These are phyloP conservation scores for Eruca vesicaria DNA, from an alignment of 441 rosid genomes.

Conservation along the genomic window DNA sequence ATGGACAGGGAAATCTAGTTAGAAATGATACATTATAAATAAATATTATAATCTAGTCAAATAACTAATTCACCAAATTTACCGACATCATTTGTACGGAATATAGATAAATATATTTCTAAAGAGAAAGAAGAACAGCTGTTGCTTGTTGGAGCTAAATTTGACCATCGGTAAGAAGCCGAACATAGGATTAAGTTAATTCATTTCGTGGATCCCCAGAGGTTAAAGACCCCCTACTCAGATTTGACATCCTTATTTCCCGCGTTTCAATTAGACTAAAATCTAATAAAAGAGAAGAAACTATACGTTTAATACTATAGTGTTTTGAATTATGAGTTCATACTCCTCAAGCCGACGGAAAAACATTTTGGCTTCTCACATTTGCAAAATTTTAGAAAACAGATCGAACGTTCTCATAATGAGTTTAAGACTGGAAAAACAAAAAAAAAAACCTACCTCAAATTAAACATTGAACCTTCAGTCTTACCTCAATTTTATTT, in stretches of 20 bases:
- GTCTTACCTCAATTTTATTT: background rate
- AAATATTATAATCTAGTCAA: background rate
- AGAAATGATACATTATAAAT: background rate
- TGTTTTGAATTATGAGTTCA: background rate
- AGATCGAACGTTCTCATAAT: background rate
- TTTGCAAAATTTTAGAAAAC: background rate
- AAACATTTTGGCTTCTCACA: background rate
- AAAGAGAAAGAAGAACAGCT: slow-evolving; percentile 17
- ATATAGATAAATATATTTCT: background rate
- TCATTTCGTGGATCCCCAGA: slow-evolving; percentile 34
- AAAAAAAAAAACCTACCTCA: background rate
- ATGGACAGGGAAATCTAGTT: background rate
- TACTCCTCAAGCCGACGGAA: background rate
- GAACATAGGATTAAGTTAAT: slow-evolving; percentile 21
- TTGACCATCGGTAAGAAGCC: slow-evolving; percentile 32
- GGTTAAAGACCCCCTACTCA: slow-evolving; percentile 33
- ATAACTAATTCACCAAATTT: background rate
- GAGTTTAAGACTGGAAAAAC: background rate
- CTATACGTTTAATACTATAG: background rate
- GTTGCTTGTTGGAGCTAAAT: slow-evolving; percentile 20
- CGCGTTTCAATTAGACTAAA: background rate
- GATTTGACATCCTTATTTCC: slow-evolving; percentile 24
- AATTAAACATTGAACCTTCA: background rate
- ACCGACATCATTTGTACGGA: background rate
- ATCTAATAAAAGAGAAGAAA: background rate